Evolutionary conservation across 2,329 filamentous ascomycete species (phyloP).

Genomic region (Beauveria australis): DNA sequence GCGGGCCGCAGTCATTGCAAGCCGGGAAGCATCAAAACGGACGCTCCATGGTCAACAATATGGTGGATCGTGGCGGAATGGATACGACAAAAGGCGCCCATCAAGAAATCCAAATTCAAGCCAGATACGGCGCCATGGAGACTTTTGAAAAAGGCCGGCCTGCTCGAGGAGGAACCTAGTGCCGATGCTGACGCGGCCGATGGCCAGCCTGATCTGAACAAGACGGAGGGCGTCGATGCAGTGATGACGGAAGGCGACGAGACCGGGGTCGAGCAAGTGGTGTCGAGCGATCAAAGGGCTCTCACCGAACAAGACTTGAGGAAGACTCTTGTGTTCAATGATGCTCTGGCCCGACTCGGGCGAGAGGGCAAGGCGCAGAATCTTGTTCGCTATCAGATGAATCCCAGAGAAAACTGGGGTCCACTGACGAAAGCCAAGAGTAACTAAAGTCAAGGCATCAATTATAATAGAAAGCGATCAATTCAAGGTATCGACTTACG

Average conservation of each 20-base stretch:
- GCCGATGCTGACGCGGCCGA: conserved; percentile 13
- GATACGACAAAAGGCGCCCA: conserved; percentile 69
- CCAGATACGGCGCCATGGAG: conserved; percentile 62
- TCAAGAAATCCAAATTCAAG: conserved; percentile 65
- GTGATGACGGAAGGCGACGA: conserved; percentile 10
- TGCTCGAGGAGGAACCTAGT: conserved; percentile 28
- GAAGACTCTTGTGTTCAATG: conserved; percentile 65
- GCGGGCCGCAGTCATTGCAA: conserved; percentile 84
- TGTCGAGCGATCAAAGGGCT: conserved; percentile 16
- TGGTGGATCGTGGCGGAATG: conserved; percentile 95
- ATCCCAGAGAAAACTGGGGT: conserved; percentile 90
- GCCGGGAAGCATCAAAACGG: conserved; percentile 83
- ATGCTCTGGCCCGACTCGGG: conserved; percentile 66
- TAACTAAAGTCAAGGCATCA: conserved; percentile 42
- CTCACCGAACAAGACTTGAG: conserved; percentile 34
- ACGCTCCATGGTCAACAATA: conserved; percentile 81
- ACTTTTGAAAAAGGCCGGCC: conserved; percentile 45
- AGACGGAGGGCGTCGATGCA: conserved; percentile 32
- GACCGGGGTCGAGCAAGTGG: conserved; percentile 11
- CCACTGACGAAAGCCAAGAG: conserved; percentile 58
- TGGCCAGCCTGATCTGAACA: conserved; percentile 23
- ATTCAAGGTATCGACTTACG: background rate
- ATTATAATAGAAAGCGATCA: conserved; percentile 13
- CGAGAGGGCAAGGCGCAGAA: conserved; percentile 58
- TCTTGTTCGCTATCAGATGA: conserved; percentile 79